Conservation (phyloP, 2,329 filamentous ascomycete genomes). For the Colletotrichum scovillei region DNA sequence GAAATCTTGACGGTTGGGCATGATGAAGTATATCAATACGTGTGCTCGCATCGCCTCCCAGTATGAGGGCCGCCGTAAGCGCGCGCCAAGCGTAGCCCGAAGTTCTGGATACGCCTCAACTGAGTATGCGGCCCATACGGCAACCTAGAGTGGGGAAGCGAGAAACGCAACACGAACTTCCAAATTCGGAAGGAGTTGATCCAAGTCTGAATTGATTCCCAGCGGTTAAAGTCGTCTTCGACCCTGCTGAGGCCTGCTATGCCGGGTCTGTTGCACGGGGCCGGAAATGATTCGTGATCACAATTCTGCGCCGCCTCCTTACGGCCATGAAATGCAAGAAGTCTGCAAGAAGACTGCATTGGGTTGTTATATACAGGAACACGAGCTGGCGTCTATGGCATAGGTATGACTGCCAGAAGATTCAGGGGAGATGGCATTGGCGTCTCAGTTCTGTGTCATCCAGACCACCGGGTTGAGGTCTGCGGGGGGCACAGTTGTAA, state of each 20-base stretch:
- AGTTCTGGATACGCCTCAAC: not conserved
- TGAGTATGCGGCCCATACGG: not conserved
- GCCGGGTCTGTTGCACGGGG: not conserved
- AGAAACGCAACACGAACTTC: too few relatives aligned
- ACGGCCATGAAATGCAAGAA: not conserved
- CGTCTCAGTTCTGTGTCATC: not conserved
- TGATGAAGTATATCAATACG: not conserved
- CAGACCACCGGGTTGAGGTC: not conserved
- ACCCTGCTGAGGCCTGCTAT: not conserved
- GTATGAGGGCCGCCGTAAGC: not conserved
- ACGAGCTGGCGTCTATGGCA: not conserved
- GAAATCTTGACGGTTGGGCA: not conserved
- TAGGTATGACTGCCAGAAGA: fast-evolving
- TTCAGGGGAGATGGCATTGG: not conserved
- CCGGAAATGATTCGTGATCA: not conserved
- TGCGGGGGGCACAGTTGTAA: not conserved
- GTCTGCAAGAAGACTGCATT: not conserved
- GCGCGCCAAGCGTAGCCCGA: not conserved
- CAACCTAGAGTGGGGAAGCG: not conserved
- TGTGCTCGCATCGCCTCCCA: not conserved
- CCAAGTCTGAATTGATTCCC: not conserved
- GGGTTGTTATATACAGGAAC: too few relatives aligned
- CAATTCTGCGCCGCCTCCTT: not conserved
- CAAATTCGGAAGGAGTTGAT: too few relatives aligned
- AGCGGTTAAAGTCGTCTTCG: too few relatives aligned